Evolutionary conservation across 495 filamentous ascomycete genomes (phyloP), one percentile per base, ranked within the genome.

Genomic region (Aspergillus affinis): DNA sequence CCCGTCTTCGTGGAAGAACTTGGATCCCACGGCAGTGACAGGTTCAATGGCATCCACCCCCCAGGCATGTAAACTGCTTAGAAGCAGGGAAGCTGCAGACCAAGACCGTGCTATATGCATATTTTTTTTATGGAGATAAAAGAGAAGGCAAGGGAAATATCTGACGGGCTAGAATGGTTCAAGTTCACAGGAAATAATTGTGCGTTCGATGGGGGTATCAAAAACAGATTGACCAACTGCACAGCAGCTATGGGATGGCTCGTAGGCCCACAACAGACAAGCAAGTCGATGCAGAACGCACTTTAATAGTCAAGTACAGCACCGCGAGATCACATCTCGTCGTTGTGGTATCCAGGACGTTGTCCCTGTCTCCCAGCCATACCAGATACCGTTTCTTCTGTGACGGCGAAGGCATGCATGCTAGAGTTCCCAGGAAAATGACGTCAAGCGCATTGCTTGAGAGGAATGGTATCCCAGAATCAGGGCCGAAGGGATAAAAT

Each of bases 1-100:
- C 57, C 90, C 90, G 72, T 90, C 82, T 61, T 79, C 83, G 56
- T 83, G 86, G 76, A 93, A 94, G 79, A 95, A 91, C 73, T 94
- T 95, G 72, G 86, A 84, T n/a, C 91, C 91, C 27, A 88, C 84
- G 20, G 82, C 79, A 15, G 82, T 81, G 65, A 95, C 88, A 36
- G 83, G 82, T 30, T 84, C 77, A 41, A 81, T 68, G 19, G 75
- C 75, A 55, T 55, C 58, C 41, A 66, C 70, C 0, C 61, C 58
- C 26, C 63, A 56, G 45, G 65, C 64, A 54, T 70, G 66, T 32
- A 76, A 53, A 53, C 66, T 67, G 23, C 65, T 69, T 54, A 75
- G 61, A 54, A 77, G 61, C 64, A 74, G 55, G 21, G 67, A 68
- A 29, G 63, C 54, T 17, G 62, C 57, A 20, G 58, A 46, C 47